A percentile compares a stretch with the other conserved stretches of the same genome.
Conservation (phyloP, 805 yeast species). For the Saccharomycopsis sp. region DNA sequence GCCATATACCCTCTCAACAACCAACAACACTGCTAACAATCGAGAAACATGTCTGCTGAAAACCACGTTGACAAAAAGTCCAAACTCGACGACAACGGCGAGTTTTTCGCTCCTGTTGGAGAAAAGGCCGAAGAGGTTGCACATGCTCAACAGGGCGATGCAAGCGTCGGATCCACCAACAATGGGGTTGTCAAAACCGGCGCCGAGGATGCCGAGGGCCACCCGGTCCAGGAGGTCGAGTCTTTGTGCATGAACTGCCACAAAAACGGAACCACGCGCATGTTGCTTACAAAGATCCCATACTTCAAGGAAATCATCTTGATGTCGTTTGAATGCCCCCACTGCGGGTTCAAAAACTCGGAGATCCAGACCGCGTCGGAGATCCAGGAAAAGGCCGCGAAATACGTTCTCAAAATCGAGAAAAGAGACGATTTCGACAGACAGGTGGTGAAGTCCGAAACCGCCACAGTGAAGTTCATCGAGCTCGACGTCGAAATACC, state of each 20-base stretch:
- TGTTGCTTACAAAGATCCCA: slow-evolving; percentile 85
- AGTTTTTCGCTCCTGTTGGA: slow-evolving; percentile 54
- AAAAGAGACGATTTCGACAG: slow-evolving; percentile 68
- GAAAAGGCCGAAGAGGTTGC: slow-evolving; percentile 45
- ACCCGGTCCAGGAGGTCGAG: slow-evolving; percentile 92
- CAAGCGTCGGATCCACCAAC: slow-evolving; percentile 22
- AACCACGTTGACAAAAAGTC: neutral
- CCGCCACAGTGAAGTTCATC: slow-evolving; percentile 69
- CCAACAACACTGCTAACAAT: no score
- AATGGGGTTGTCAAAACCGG: slow-evolving; percentile 58
- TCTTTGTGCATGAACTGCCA: slow-evolving; percentile 96
- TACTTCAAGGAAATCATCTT: slow-evolving; percentile 83
- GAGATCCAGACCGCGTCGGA: slow-evolving; percentile 95
- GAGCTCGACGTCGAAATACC: slow-evolving; percentile 94
- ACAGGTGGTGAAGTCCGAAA: slow-evolving; percentile 87
- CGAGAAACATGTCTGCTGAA: neutral
- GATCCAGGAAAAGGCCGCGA: slow-evolving; percentile 83
- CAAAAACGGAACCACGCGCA: slow-evolving; percentile 73
- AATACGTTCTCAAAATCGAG: slow-evolving; percentile 65
- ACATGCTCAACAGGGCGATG: slow-evolving; percentile 20
- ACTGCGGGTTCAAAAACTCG: slow-evolving; percentile 83
- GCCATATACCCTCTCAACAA: no score
- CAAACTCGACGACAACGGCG: slow-evolving; percentile 29
- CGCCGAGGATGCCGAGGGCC: slow-evolving; percentile 78
- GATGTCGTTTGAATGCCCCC: slow-evolving; percentile 95